These are phyloP conservation scores for Schizonepeta tenuifolia DNA, from an alignment of 257 asterid species.

Conservation along the genomic window DNA sequence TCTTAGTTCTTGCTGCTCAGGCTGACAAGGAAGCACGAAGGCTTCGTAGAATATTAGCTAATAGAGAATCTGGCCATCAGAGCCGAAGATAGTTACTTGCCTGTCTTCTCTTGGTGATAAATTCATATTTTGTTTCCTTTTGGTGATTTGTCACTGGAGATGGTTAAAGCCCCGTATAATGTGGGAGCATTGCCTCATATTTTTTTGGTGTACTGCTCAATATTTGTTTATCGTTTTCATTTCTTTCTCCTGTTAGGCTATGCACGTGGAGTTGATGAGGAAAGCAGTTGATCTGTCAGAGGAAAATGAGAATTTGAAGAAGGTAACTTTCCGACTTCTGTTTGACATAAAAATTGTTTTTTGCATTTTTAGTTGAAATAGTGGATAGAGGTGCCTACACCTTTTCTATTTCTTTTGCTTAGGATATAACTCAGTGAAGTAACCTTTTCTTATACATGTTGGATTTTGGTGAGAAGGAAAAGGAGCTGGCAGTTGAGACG, in stretches of 20 bases:
- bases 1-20: constrained; percentile 34
- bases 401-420: not conserved
- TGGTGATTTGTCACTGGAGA: not conserved
- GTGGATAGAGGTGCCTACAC: not conserved
- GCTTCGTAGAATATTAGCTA: constrained; percentile 67
- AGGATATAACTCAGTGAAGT: not conserved
- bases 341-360: not conserved
- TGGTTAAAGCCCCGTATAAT: not conserved
- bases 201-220: not conserved
- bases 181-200: not conserved
- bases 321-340: constrained; percentile 34
- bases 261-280: constrained; percentile 46
- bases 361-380: not conserved
- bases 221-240: not conserved
- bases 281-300: constrained; percentile 45
- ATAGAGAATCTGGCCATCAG: constrained; percentile 87
- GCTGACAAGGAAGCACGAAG: constrained; percentile 62
- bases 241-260: constrained; percentile 42
- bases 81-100: constrained; percentile 52
- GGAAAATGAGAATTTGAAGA: constrained; percentile 56
- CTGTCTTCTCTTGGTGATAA: not conserved
- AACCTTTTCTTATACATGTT: not conserved
- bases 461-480: constrained; percentile 39
- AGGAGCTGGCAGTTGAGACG: constrained; percentile 46
- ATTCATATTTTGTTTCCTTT: not conserved